Evolutionary conservation across 2,329 filamentous ascomycete genomes (phyloP).

Genomic region (Stemphylium vesicarium): DNA sequence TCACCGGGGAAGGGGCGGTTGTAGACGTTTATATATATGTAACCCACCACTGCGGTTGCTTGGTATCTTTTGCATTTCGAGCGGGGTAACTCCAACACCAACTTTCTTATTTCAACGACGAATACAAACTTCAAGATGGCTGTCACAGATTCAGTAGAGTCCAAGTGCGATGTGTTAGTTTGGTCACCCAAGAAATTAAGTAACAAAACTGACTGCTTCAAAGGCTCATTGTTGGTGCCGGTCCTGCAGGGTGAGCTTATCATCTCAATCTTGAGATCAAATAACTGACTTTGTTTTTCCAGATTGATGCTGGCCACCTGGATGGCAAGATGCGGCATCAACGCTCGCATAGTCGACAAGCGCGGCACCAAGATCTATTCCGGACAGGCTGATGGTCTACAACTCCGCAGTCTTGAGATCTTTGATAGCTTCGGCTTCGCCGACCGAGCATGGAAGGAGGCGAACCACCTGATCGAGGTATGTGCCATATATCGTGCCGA

Average conservation of each 20-base stretch:
- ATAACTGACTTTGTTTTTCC: neutral
- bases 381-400: conserved; percentile 52
- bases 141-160: conserved; percentile 26
- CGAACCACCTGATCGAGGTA: conserved; percentile 73
- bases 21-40: conserved; percentile 2
- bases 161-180: conserved; percentile 47
- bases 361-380: conserved; percentile 50
- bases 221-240: conserved; percentile 50
- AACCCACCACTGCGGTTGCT: neutral
- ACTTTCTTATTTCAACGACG: neutral
- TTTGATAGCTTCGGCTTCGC: conserved; percentile 70
- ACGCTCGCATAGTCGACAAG: conserved; percentile 52
- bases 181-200: neutral
- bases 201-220: neutral
- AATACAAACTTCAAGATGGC: conserved; percentile 33
- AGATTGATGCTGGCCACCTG: conserved; percentile 51
- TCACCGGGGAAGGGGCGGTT: neutral
- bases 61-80: neutral
- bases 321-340: conserved; percentile 50
- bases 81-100: neutral
- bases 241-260: conserved; percentile 34
- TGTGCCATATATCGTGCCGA: conserved; percentile 16
- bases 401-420: conserved; percentile 53
- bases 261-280: neutral
- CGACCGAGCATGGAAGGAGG: conserved; percentile 68